These are phyloP conservation scores for Lachancea waltii DNA, from an alignment of 805 yeast genomes.

Conservation along the genomic window DNA sequence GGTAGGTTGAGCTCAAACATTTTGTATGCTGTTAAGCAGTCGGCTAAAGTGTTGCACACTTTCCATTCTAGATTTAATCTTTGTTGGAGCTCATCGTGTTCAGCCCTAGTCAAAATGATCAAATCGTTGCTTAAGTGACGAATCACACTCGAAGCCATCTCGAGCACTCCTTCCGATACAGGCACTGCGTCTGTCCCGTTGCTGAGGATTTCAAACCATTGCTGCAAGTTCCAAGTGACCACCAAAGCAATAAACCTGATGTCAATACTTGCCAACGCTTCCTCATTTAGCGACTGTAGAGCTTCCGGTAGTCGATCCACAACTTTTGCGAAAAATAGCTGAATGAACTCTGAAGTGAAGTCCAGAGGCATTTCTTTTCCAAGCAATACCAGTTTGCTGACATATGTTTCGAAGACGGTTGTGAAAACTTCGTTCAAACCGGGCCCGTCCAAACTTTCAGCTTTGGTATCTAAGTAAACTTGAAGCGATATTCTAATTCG, in stretches of 20 bases:
- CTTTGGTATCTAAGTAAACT: slow-evolving; percentile 21
- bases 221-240: slow-evolving; percentile 27
- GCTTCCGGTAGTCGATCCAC: slow-evolving; percentile 14
- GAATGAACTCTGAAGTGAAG: slow-evolving; percentile 16
- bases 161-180: slow-evolving; percentile 4
- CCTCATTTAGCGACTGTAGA: slow-evolving; percentile 9
- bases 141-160: slow-evolving; percentile 9
- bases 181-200: slow-evolving; percentile 5
- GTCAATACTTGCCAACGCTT: slow-evolving; percentile 15
- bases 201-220: slow-evolving; percentile 24
- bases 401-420: slow-evolving; percentile 19
- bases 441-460: slow-evolving; percentile 6
- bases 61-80: slow-evolving; percentile 12
- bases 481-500: slow-evolving; percentile 18
- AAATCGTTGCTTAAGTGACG: slow-evolving; percentile 14
- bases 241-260: slow-evolving; percentile 24
- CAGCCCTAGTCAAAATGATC: slow-evolving; percentile 4
- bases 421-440: slow-evolving; percentile 1
- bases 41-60: slow-evolving; percentile 21
- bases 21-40: slow-evolving; percentile 22
- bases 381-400: slow-evolving; percentile 25
- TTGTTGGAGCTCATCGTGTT: neutral
- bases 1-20: slow-evolving; percentile 27
- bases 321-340: slow-evolving; percentile 16
- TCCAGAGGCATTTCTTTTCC: slow-evolving; percentile 26